Evolutionary conservation across 495 filamentous ascomycete species (phyloP).

Genomic region (Recurvomyces mirabilis): DNA sequence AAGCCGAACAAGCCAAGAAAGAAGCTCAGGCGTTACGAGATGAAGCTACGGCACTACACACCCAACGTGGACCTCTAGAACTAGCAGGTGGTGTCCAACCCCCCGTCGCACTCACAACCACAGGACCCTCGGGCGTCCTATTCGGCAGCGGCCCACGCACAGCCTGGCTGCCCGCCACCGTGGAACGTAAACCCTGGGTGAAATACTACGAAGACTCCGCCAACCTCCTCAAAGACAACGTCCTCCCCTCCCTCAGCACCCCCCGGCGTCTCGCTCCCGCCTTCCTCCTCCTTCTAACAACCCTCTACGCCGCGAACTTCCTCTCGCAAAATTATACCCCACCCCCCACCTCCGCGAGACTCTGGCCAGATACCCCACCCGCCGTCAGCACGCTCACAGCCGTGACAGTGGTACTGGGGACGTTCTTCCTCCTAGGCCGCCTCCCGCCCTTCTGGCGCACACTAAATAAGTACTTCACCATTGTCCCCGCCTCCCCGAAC

Average conservation of each 20-base stretch:
- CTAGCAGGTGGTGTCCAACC: slow-evolving; percentile 17
- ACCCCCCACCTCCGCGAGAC: slow-evolving; percentile 43
- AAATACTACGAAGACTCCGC: slow-evolving; percentile 24
- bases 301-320: slow-evolving; percentile 40
- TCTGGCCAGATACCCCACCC: slow-evolving; percentile 65
- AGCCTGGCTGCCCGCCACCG: slow-evolving; percentile 8
- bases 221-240: slow-evolving; percentile 12
- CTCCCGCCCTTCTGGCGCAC: slow-evolving; percentile 57
- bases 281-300: slow-evolving; percentile 42
- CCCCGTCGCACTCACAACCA: slow-evolving; percentile 2
- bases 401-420: slow-evolving; percentile 54
- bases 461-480: slow-evolving; percentile 69
- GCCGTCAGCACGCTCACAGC: slow-evolving; percentile 63
- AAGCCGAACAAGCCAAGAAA: slow-evolving; percentile 8
- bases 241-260: slow-evolving; percentile 16
- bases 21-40: slow-evolving; percentile 4
- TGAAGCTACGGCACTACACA: slow-evolving; percentile 1
- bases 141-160: neutral
- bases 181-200: slow-evolving; percentile 20
- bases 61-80: slow-evolving; percentile 14
- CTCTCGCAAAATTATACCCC: slow-evolving; percentile 54
- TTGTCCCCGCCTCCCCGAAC: slow-evolving; percentile 56
- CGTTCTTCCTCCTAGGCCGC: slow-evolving; percentile 54
- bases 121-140: neutral
- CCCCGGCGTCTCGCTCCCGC: slow-evolving; percentile 55